Conservation (phyloP, 2,329 filamentous ascomycete genomes). For the Colletotrichum simmondsii region DNA sequence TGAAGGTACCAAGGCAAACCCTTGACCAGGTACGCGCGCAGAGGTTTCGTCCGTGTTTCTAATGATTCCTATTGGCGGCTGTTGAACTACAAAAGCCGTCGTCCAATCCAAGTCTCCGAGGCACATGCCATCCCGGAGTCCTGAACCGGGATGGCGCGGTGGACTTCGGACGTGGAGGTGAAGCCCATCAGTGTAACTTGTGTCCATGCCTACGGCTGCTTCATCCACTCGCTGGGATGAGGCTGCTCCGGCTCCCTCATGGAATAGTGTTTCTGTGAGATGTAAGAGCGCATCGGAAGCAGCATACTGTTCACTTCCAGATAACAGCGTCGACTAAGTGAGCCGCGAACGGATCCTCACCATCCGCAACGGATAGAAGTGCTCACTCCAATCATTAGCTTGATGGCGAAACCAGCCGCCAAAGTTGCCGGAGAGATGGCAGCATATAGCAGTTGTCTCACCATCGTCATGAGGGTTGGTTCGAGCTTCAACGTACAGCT, state of each 20-base stretch:
- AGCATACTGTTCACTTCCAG: conserved; percentile 31
- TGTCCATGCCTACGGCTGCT: conserved; percentile 47
- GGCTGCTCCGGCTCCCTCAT: conserved; percentile 19
- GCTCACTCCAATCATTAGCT: too few species aligned
- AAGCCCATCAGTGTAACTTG: conserved; percentile 44
- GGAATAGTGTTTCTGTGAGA: conserved; percentile 38
- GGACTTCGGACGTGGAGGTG: conserved; percentile 42
- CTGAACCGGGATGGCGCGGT: conserved; percentile 39
- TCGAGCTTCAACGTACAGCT: neutral
- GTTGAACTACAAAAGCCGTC: conserved; percentile 43
- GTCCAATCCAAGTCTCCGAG: conserved; percentile 42
- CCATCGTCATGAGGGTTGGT: too few species aligned
- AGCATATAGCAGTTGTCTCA: too few species aligned
- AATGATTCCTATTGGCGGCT: conserved; percentile 41
- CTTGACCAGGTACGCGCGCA: conserved; percentile 35
- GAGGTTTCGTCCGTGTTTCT: conserved; percentile 38
- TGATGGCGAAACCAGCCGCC: too few species aligned
- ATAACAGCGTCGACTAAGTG: too few species aligned
- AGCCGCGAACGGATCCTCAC: too few species aligned
- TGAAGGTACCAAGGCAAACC: conserved; percentile 23
- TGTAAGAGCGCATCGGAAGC: conserved; percentile 40
- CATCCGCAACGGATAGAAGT: too few species aligned
- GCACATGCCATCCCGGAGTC: conserved; percentile 39
- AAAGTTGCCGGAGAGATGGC: too few species aligned
- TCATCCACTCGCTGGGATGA: conserved; percentile 43